phyloP scores from a whole-genome alignment of 306 rosid genomes.

The Trichosanthes cucumerina region DNA sequence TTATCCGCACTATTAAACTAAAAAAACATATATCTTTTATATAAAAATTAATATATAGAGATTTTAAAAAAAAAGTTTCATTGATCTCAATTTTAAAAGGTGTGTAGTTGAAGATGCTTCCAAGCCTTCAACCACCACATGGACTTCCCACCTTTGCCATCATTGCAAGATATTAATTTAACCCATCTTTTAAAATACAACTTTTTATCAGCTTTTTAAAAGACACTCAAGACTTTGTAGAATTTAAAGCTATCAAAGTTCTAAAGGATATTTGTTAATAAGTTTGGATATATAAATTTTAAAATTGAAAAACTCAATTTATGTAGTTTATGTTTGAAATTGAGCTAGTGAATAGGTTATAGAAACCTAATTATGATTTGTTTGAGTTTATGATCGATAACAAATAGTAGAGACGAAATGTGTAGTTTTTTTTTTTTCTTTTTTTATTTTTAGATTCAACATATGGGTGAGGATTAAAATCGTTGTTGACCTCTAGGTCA shows the following conservation, averaged over 20 bases:
- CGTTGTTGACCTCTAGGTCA: too few species aligned
- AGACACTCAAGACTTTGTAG: not conserved
- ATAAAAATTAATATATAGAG: too few species aligned
- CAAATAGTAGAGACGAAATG: not conserved
- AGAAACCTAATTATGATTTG: not conserved
- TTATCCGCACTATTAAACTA: too few species aligned
- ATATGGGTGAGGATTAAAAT: too few species aligned
- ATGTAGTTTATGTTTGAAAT: too few species aligned
- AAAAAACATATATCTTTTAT: too few species aligned
- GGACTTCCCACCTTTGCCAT: slow-evolving; percentile 12
- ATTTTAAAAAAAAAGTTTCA: not conserved
- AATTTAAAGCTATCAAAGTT: not conserved
- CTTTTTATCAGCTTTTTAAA: not conserved
- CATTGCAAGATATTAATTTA: slow-evolving; percentile 15
- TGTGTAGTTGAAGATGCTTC: not conserved
- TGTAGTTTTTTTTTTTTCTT: too few species aligned
- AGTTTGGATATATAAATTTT: too few species aligned
- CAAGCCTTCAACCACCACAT: slow-evolving; percentile 17
- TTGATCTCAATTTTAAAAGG: not conserved
- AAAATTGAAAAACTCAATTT: too few species aligned
- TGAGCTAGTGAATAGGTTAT: too few species aligned
- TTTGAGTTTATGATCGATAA: not conserved
- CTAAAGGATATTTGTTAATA: too few species aligned
- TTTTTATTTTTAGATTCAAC: too few species aligned
- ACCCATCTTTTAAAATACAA: not conserved